phyloP scores from a whole-genome alignment of 129 eudicot species.

The Scalesia atractyloides region DNA sequence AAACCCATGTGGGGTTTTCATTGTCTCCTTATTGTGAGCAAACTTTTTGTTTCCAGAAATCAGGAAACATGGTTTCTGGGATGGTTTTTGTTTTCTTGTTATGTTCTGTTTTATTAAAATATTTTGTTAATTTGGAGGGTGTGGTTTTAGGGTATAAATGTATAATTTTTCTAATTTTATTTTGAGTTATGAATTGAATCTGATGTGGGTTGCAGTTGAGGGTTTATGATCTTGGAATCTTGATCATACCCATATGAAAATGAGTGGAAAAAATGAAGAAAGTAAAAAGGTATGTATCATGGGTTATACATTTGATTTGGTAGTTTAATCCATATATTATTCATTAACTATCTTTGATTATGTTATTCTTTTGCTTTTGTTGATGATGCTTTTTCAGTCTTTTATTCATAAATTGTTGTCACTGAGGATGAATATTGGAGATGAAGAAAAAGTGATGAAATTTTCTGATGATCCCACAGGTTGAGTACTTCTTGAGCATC shows the following conservation, averaged over 20 bases:
- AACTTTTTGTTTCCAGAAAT: slow-evolving; percentile 44
- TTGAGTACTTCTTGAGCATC: slow-evolving; percentile 38
- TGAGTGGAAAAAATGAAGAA: slow-evolving; percentile 45
- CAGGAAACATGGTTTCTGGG: slow-evolving; percentile 41
- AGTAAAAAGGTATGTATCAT: slow-evolving; percentile 40
- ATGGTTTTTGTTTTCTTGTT: neutral
- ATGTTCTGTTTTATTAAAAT: neutral
- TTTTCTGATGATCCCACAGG: slow-evolving; percentile 47
- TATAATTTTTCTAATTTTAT: neutral
- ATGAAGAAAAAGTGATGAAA: slow-evolving; percentile 44
- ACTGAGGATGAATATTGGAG: slow-evolving; percentile 41
- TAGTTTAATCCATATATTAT: slow-evolving; percentile 10
- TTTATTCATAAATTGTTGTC: slow-evolving; percentile 50
- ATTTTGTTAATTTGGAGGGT: slow-evolving; percentile 9
- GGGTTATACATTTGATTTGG: slow-evolving; percentile 20
- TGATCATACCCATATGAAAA: slow-evolving; percentile 37
- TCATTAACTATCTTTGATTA: slow-evolving; percentile 13
- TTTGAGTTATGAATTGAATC: neutral
- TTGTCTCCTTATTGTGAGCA: slow-evolving; percentile 35
- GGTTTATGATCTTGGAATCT: slow-evolving; percentile 33
- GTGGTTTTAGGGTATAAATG: neutral
- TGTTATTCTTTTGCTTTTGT: slow-evolving; percentile 1
- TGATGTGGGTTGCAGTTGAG: slow-evolving; percentile 29
- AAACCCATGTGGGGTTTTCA: slow-evolving; percentile 47
- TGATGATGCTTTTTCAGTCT: slow-evolving; percentile 48